Evolutionary conservation across 2,329 filamentous ascomycete genomes (phyloP), one percentile per base, ranked within the genome.

Genomic region (Raffaelea arxii): DNA sequence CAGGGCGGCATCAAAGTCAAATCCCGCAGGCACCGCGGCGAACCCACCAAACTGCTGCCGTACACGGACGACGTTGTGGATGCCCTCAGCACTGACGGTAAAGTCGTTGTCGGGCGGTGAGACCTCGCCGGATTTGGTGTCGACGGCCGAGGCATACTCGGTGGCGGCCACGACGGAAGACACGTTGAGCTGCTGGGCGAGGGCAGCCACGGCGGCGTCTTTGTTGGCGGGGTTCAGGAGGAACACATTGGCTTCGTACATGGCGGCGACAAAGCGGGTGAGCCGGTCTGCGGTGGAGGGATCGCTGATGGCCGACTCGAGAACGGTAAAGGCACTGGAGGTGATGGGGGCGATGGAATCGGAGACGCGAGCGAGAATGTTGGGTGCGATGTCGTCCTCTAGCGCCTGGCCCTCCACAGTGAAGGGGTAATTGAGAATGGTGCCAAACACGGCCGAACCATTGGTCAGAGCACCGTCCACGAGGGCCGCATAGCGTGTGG

Each of bases 401-500:
- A 53, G 39, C 35, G 43, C 43, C 27, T 36, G 25, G 30, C 36
- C 37, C 36, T 46, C 24, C 6, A 41, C 53, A 9, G 58, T 60
- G 47, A 59, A 60, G 19, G 59, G 59, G 24, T 60, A 60, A 24
- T 47, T 54, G 38, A 61, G 50, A 45, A 61, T 60, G 10, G 58
- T 61, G 27, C 57, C 59, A 40, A 57, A 60, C 39, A 59, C 58
- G 3, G 46, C 43, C 23, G 50, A 56, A 25, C 57, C 57, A 44
- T 59, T 58, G 24, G 56, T 47, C n/a, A 58, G 50, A 5, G 30
- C 44, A 12, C 58, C 57, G 24, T 49, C 52, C 9, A 56, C 24
- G 6, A 62, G 53, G 25, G 55, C 53, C 2, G 53, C 53, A 41
- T 59, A 61, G 44, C 59, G 52, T 25, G 56, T 49, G 25, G 47